Conservation (phyloP, 768 basidiomycete species). For the Suillus decipiens region DNA sequence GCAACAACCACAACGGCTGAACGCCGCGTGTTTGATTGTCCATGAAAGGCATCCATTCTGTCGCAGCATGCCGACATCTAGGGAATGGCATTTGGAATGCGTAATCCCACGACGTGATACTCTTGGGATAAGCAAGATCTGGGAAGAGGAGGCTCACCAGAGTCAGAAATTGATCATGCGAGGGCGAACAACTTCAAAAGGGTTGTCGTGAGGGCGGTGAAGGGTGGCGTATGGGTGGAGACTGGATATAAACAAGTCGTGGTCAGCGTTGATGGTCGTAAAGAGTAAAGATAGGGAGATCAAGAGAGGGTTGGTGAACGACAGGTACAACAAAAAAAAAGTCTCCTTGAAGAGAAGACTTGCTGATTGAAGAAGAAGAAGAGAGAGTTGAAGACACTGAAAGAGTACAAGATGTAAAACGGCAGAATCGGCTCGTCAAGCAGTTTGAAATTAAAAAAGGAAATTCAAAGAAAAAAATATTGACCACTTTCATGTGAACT, state of each 20-base stretch:
- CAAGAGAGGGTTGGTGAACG: conserved; percentile 23
- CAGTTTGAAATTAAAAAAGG: conserved; percentile 16
- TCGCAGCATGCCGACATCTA: not conserved
- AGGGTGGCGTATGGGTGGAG: conserved; percentile 33
- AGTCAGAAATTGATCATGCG: conserved; percentile 43
- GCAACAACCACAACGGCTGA: not conserved
- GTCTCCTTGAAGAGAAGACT: conserved; percentile 17
- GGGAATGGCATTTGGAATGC: conserved; percentile 2
- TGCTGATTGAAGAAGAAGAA: conserved; percentile 20
- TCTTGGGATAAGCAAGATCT: conserved; percentile 11
- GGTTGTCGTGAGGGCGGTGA: conserved; percentile 31
- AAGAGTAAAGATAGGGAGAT: conserved; percentile 25
- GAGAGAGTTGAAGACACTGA: conserved; percentile 21
- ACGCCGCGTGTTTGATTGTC: not conserved
- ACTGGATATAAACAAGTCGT: conserved; percentile 35
- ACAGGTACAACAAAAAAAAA: conserved; percentile 19
- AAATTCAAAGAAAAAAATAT: conserved; percentile 10
- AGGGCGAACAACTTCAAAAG: conserved; percentile 45
- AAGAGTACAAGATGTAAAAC: conserved; percentile 37
- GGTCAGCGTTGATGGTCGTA: conserved; percentile 41
- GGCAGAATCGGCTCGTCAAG: conserved; percentile 21
- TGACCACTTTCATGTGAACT: conserved; percentile 4
- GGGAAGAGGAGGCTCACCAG: conserved; percentile 34
- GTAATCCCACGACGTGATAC: conserved; percentile 10
- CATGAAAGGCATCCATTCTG: not conserved